A percentile compares a stretch with the other conserved stretches of the same genome.
These are phyloP conservation scores for Coelastrella sp. DNA, from an alignment of 139 green algal genomes.

Conservation along the genomic window DNA sequence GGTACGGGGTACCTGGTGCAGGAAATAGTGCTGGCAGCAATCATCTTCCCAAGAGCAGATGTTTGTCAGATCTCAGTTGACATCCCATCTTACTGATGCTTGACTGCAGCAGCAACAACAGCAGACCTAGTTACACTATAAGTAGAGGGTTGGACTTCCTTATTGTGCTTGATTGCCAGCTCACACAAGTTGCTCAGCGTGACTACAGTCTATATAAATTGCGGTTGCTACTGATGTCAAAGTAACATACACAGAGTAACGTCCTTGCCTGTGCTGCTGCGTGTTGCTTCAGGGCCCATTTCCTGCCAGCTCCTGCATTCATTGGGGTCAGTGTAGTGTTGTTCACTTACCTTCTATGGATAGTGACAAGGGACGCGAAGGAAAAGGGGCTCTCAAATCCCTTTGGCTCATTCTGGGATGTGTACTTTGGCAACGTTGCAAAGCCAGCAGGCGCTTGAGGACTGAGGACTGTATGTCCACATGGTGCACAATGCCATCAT, in stretches of 20 bases:
- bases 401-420: slow-evolving; percentile 14
- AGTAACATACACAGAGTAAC: no score
- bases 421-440: slow-evolving; percentile 26
- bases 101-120: not conserved
- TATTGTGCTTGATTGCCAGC: no score
- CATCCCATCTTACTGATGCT: not conserved
- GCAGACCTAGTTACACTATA: no score
- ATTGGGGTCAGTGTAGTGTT: slow-evolving; percentile 49
- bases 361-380: slow-evolving; percentile 29
- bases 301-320: slow-evolving; percentile 52
- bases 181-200: not conserved
- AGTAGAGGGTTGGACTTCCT: no score
- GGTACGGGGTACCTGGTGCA: slow-evolving; percentile 41
- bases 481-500: no score
- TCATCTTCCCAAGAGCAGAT: not conserved
- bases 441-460: not conserved
- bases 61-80: not conserved
- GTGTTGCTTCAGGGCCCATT: slow-evolving; percentile 47
- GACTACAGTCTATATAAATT: not conserved
- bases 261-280: not conserved
- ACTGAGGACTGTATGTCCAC: not conserved
- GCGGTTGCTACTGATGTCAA: not conserved
- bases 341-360: slow-evolving; percentile 38
- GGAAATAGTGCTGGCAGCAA: not conserved
- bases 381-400: slow-evolving; percentile 34